Base-by-base conservation (phyloP, 139 green algal genomes). In the Chara braunii region DNA sequence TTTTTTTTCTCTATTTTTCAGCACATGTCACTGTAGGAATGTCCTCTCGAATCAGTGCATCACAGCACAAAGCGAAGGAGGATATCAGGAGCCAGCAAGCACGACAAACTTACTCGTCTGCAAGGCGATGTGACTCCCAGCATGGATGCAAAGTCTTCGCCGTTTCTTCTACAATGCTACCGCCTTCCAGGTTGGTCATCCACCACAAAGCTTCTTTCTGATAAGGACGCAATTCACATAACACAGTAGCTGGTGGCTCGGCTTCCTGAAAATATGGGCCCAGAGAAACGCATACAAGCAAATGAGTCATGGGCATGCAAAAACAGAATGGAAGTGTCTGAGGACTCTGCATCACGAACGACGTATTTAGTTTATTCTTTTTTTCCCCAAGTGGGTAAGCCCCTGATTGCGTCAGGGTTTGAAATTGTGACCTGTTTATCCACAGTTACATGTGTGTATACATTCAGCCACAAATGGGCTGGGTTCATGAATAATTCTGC, bases 191-290 rank as follows among this genome's bases (percentile, higher is more conserved):
- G 3, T n/a, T 14, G 29, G 37, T 18, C 70, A 78, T 74, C 32
- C 31, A 78, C n/a, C 23, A 22, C 31, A 78, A 44, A 26, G 60
- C 70, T 32, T 73, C 51, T 51, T 75, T 74, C 22, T 78, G 60
- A 31, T 78, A 74, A 9, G 36, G 14, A 11, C 68, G 59, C 44
- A 77, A 50, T 51, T 68, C 3, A 29, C 14, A 64, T 11, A 12
- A 43, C 63, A 78, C 22, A 12, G 36, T 50, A 23, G 30, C 12
- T 12, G 57, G 28, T 33, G 59, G 51, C 58, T 77, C 57, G 45
- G 69, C 61, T 48, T 61, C 40, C 58, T 72, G 67, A 11, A 57
- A 57, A 11, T 11, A 11, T 8, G 48, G 11, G 48, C 32, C 26
- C 48, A 26, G 18, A 48, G 18, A 18, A 26, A 26, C 18, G 40